Evolutionary conservation across 208 protist species (phyloP), one percentile per base, ranked within the genome.

Genomic region (Novymonas esmeraldas): DNA sequence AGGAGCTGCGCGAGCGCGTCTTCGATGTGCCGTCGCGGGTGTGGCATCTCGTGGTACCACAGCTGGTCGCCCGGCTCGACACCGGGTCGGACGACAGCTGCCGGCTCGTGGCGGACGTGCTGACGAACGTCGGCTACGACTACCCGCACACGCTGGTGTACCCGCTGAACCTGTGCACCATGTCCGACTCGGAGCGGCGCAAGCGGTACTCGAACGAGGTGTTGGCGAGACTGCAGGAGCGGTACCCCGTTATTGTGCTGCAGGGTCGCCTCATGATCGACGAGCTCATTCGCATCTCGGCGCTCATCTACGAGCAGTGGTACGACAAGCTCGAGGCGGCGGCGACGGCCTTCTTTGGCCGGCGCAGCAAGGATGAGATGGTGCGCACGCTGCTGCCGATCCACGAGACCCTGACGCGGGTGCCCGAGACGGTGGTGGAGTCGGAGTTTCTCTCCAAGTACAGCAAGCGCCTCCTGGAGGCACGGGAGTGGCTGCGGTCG

Each of bases 71-170:
- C 38, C 87, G 97, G 14, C 94, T 99, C 34, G 97, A 99, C 75
- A 95, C 92, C 20, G 89, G 85, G 20, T 81, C 90, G 0, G 65
- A 89, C 20, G 71, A 79, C n/a, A 98, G 99, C 60, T 89, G 97
- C 31, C 76, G 86, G 29, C 80, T 99, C 18, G 85, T 99, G 18
- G 85, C 98, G 24, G 80, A 98, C 18, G 79, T 99, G 18, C 75
- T 99, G 3, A 82, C 75, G 14, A 74, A 74, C 50, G 90, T 99
- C 26, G 96, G 95, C 24, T 94, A 97, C 66, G 87, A 96, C 63
- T 99, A 99, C 81, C 98, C 98, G 20, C 97, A 99, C 68, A 97
- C 98, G 0, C 82, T 99, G 22, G 91, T 99, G 31, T 99, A 99
- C 87, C 98, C 99, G 61, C 84, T 99, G 2, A 99, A 98, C 51